Evolutionary conservation across 2,329 filamentous ascomycete species (phyloP), one percentile per base, ranked within the genome.

Genomic region (Claviceps citrina): DNA sequence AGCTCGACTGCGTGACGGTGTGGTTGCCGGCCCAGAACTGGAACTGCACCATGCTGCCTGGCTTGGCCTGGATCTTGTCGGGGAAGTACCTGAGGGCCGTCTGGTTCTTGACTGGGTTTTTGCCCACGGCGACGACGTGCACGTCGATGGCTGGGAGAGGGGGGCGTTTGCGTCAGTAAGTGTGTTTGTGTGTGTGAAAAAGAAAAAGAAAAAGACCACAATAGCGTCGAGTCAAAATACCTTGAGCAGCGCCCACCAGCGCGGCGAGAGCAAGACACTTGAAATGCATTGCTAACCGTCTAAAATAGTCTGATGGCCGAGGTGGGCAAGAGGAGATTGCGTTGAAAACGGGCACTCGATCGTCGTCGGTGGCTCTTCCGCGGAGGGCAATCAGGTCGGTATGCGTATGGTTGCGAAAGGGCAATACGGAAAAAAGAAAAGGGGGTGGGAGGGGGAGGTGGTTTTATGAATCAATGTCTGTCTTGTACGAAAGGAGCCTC

Each of bases 1-100:
- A 89, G 51, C 68, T 76, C 35, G 82, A 84, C 65, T 86, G 81
- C 13, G 78, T 81, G 43, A 86, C 75, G 38, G 81, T 86, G 70
- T 89, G 83, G 66, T 87, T 87, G 49, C 68, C 70, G 7, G 64
- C 65, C 46, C 66, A 64, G 64, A 80, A 81, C 58, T 79, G 73
- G 66, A 80, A 81, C 60, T 78, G 73, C 10, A 81, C 66, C 62
- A 75, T 69, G 49, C 71, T 66, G 47, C 83, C 82, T 2, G 66
- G 60, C n/a, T 61, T 56, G 25, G 77, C 81, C 46, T 64, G 66
- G 55, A 89, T 57, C 52, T 70, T 76, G 49, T 80, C 67, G 31
- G 83, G 83, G 46, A 63, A 73, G 66, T 76, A 87, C 45, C 63
- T 68, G 42, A 81, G 62, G 30, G 50, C 58, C 8, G 59, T 59